Percentiles rank a stretch among this genome's conserved stretches.
Evolutionary conservation across 2,329 filamentous ascomycete species (phyloP).

Genomic region (Didymella lethalis): DNA sequence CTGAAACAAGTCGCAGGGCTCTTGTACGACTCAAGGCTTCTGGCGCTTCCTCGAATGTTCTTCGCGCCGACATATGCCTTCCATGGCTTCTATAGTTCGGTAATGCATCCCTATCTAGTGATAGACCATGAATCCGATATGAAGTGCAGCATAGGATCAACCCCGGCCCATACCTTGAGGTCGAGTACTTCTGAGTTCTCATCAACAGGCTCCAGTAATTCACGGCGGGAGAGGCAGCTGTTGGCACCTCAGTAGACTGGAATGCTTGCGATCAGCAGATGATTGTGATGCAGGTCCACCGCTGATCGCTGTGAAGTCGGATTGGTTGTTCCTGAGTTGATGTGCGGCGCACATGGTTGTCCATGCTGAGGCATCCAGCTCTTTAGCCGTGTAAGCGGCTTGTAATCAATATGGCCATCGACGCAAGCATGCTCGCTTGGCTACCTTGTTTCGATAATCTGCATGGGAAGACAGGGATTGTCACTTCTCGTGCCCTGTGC

Average conservation of each 20-base stretch:
- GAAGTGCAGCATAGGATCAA: constrained; percentile 32
- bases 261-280: constrained; percentile 33
- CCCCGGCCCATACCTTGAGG: constrained; percentile 32
- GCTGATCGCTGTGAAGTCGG: constrained; percentile 29
- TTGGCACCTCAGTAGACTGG: constrained; percentile 24
- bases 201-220: constrained; percentile 30
- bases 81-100: constrained; percentile 35
- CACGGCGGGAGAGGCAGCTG: constrained; percentile 39
- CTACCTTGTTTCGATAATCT: constrained; percentile 23
- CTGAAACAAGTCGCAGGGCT: not conserved
- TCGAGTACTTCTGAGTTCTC: constrained; percentile 19
- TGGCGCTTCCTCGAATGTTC: constrained; percentile 11
- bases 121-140: constrained; percentile 40
- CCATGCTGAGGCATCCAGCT: constrained; percentile 25
- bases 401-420: constrained; percentile 24
- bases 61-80: constrained; percentile 34
- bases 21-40: not conserved
- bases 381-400: constrained; percentile 43
- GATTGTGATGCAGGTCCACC: constrained; percentile 45
- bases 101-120: constrained; percentile 23
- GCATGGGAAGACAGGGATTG: constrained; percentile 27
- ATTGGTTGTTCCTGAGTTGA: constrained; percentile 26
- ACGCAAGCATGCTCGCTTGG: constrained; percentile 30
- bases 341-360: constrained; percentile 10
- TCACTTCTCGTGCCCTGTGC: constrained; percentile 33